Base-by-base conservation (phyloP, 768 basidiomycete species). In the Clavaria fumosa region DNA sequence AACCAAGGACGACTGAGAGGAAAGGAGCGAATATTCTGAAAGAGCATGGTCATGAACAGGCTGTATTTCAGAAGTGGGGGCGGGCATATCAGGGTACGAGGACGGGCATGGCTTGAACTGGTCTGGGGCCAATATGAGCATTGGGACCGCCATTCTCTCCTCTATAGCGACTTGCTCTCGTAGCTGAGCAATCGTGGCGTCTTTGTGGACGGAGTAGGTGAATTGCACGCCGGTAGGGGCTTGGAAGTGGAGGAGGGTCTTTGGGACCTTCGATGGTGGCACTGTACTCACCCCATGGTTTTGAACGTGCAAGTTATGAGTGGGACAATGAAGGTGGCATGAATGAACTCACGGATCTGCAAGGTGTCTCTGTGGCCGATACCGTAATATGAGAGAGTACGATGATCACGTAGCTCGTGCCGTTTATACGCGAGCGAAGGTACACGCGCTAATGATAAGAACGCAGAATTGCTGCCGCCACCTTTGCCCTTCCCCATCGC, bases 351-450 rank as follows among this genome's bases (percentile, higher is more conserved):
- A 45, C 44, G 11, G 19, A 42, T 42, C 34, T 45, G 35, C 27
- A 45, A 28, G 10, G 27, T 15, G 19, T 21, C 23, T 4, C 21
- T n/a, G 10, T 26, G 31, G 4, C 18, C 15, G 6, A 42, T 34
- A 18, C 32, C 36, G 23, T 45, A 45, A 31, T 39, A 26, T n/a
- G 35, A 38, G 7, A 45, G 26, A 12, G 3, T 14, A 20, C 27
- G 24, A 31, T 39, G 22, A 28, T 45, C 41, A 7, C 41, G 21
- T 22, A 45, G 37, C 26, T 45, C 44, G 24, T 38, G 35, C n/a
- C 44, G 41, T 11, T 39, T 34, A 23, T 19, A 39, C 18, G 14
- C 26, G 23, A 44, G 32, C 10, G 32, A n/a, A n/a, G n/a, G n/a
- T n/a, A n/a, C n/a, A n/a, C n/a, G n/a, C n/a, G n/a, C n/a, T n/a